Base-by-base conservation (phyloP, 1,284 basidiomycete species). In the Heliocybe sulcata region DNA sequence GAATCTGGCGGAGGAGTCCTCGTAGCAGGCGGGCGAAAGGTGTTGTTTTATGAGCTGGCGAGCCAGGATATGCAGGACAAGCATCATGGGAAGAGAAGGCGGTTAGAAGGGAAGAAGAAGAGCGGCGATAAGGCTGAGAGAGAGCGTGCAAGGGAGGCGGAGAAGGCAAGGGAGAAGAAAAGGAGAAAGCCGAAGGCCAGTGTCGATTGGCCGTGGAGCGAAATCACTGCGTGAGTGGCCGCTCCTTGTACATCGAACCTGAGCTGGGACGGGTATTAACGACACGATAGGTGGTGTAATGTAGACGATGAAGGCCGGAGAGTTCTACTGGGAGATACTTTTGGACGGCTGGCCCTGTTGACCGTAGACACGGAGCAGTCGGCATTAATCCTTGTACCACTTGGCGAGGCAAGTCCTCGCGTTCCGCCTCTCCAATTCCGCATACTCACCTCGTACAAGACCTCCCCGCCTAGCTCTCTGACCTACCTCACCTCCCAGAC, bases 251-350 rank as follows among this genome's bases (percentile, higher is more conserved):
- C n/a, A n/a, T n/a, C n/a, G n/a, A n/a, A n/a, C n/a, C n/a, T n/a
- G n/a, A n/a, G n/a, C n/a, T n/a, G n/a, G n/a, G n/a, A n/a, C n/a
- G n/a, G n/a, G n/a, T n/a, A n/a, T n/a, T n/a, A n/a, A n/a, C n/a
- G n/a, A n/a, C n/a, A n/a, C 50, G 38, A 62, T 51, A 89, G 83
- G 45, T 79, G 79, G 67, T 80, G 76, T 59, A 58, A 69, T 4
- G 62, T 82, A 27, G 78, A 79, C 51, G 66, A 68, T 20, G 69
- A 71, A 38, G 66, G 74, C 12, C 65, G 72, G 14, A 74, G 79
- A 35, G 80, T 85, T 55, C 66, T 96, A 16, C 69, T 95, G 12
- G 89, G 90, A 1, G 94, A 96, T 63, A 74, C 75, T n/a, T 89
- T 79, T 62, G 94, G 94, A 16, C 80, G 81, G 52, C 73, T 92